Conservation (phyloP, 78 protist genomes). For the Mastigamoeba balamuthi region DNA sequence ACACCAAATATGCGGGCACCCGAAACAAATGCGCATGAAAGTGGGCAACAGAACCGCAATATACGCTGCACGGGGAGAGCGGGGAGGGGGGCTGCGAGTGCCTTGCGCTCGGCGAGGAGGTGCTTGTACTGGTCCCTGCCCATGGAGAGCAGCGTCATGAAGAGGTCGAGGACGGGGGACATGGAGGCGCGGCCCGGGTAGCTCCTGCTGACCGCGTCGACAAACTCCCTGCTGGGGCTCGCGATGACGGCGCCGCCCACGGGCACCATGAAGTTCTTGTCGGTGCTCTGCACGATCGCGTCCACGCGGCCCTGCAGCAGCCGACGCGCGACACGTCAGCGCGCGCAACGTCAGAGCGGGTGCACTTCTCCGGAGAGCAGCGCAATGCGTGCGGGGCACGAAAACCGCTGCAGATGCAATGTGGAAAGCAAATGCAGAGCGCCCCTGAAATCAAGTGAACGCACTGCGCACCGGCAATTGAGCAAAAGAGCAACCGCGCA, state of each 20-base stretch:
- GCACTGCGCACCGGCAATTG: too few species aligned
- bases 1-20: too few species aligned
- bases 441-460: too few species aligned
- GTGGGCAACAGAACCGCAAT: neutral
- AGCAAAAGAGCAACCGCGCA: too few species aligned
- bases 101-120: constrained; percentile 16
- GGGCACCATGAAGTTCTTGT: constrained; percentile 97
- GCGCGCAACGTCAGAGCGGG: neutral
- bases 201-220: constrained; percentile 20
- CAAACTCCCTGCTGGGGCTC: constrained; percentile 14
- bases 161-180: constrained; percentile 78
- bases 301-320: constrained; percentile 70
- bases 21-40: neutral
- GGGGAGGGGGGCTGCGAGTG: neutral
- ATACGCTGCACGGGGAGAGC: neutral
- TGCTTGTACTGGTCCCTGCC: constrained; percentile 59
- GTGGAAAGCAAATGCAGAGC: too few species aligned
- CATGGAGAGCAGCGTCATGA: constrained; percentile 83
- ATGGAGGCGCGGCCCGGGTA: constrained; percentile 82
- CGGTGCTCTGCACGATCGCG: constrained; percentile 89
- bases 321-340: neutral
- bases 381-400: neutral
- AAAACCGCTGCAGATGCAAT: too few species aligned
- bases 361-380: neutral
- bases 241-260: constrained; percentile 94